Base-by-base conservation (phyloP, 2,329 filamentous ascomycete genomes). In the Hymenoscyphus salicellus region DNA sequence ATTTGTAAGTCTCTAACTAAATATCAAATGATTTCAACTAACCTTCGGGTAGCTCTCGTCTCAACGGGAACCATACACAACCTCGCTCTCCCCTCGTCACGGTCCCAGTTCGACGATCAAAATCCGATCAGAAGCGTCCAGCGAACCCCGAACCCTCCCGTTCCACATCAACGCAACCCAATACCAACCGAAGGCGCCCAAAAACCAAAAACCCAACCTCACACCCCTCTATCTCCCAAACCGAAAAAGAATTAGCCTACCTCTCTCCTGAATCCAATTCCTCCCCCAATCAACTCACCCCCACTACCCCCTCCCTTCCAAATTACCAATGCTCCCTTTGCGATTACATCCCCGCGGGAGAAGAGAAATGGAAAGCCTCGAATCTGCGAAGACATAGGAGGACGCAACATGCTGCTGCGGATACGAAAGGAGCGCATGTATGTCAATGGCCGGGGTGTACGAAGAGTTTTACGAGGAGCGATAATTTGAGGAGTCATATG, bases 321-420 rank as follows among this genome's bases (percentile, higher is more conserved):
- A 65, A 17, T 28, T 56, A 63, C 10, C 67, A 67, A 64, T 70
- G 66, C 46, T 65, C 65, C 32, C 61, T 59, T 20, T 73, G 71
- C 49, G 55, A 38, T 17, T 70, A 73, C 57, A 41, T 63, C 3
- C 69, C 71, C 5, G 58, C 55, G 2, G 72, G 72, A 20, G 63
- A 71, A 55, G 65, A 73, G 8, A 68, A 68, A 60, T 74, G 71
- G 71, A 72, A 70, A 63, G 58, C 59, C 7, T 73, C 70, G 1
- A 74, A 74, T 26, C 60, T 74, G 2, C 66, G 65, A 5, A 63
- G 72, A 3, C 72, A 73, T 43, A 69, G 69, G 28, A 65, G 65
- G 16, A 72, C 67, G 2, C 71, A 70, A 30, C 72, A 74, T 55
- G 52, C 63, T 2, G 55, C 63, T 3, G 17, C 36, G 6, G 60